Evolutionary conservation across 345 rosid genomes (phyloP).

Genomic region (Camelina hispida): DNA sequence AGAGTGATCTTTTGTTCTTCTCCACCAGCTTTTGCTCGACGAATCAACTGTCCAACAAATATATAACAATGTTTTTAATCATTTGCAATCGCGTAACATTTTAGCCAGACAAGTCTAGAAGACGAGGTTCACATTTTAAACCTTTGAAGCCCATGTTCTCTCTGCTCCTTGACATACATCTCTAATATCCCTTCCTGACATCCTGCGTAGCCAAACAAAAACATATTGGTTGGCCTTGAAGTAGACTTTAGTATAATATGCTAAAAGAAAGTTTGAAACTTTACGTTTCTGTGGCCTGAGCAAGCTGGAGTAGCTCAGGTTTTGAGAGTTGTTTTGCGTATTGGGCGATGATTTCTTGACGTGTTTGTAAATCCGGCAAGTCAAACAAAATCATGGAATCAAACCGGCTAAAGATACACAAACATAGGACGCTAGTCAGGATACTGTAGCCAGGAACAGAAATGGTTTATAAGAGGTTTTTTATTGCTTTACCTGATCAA

Average conservation of each 20-base stretch:
- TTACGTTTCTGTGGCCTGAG: constrained; percentile 67
- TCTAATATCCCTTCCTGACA: constrained; percentile 92
- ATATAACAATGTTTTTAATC: background rate
- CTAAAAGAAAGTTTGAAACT: constrained; percentile 8
- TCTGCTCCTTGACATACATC: constrained; percentile 95
- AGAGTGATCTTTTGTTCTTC: constrained; percentile 48
- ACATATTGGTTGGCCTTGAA: background rate
- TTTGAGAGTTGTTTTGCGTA: constrained; percentile 83
- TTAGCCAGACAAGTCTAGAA: background rate
- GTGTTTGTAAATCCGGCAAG: constrained; percentile 73
- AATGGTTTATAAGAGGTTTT: background rate
- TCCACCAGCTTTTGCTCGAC: constrained; percentile 55
- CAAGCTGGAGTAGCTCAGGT: constrained; percentile 71
- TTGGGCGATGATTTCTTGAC: constrained; percentile 74
- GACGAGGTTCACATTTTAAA: background rate
- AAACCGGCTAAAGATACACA: constrained; percentile 67
- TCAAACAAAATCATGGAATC: constrained; percentile 82
- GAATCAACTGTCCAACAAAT: constrained; percentile 60
- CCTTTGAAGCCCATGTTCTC: constrained; percentile 96
- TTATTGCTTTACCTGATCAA: constrained; percentile 62
- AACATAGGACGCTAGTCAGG: constrained; percentile 30
- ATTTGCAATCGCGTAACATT: background rate
- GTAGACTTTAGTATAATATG: background rate
- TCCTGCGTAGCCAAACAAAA: constrained; percentile 48
- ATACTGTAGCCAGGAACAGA: background rate